Conservation (phyloP, 306 rosid species). For the Pyrus communis region DNA sequence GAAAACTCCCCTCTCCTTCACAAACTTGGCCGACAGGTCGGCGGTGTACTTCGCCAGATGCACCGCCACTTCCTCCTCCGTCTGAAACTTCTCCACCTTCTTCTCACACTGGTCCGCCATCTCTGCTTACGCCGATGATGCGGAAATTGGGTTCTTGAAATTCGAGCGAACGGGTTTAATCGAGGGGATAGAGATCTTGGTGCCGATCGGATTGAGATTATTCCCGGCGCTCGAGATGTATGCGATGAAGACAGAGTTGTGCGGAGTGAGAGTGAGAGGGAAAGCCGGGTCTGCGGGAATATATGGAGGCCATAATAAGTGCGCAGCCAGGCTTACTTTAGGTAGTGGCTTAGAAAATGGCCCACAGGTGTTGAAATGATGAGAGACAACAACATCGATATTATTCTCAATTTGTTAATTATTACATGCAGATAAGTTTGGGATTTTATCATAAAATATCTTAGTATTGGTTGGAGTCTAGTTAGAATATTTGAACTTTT, state of each 20-base stretch:
- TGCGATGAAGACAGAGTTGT: constrained; percentile 4
- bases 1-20: constrained; percentile 46
- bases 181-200: not conserved
- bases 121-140: constrained; percentile 15
- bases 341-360: not conserved
- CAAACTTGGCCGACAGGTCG: constrained; percentile 56
- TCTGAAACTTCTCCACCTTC: constrained; percentile 50
- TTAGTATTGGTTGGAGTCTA: too few species aligned
- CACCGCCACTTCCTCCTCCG: constrained; percentile 54
- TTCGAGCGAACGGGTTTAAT: not conserved
- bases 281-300: not conserved
- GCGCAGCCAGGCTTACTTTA: not conserved
- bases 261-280: constrained; percentile 33
- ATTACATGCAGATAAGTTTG: rapidly evolving
- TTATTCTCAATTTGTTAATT: too few species aligned
- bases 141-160: not conserved
- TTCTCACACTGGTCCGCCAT: constrained; percentile 22
- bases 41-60: constrained; percentile 63
- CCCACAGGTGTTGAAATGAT: too few species aligned
- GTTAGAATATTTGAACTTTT: too few species aligned
- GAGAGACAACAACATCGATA: too few species aligned
- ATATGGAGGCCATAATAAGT: constrained; percentile 6
- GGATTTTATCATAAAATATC: rapidly evolving
- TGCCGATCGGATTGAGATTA: constrained; percentile 8
- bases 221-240: constrained; percentile 6